Percentiles rank a stretch among this genome's conserved stretches.
phyloP scores from a whole-genome alignment of 2,329 filamentous ascomycete species.

The Stenocarpella maydis region DNA sequence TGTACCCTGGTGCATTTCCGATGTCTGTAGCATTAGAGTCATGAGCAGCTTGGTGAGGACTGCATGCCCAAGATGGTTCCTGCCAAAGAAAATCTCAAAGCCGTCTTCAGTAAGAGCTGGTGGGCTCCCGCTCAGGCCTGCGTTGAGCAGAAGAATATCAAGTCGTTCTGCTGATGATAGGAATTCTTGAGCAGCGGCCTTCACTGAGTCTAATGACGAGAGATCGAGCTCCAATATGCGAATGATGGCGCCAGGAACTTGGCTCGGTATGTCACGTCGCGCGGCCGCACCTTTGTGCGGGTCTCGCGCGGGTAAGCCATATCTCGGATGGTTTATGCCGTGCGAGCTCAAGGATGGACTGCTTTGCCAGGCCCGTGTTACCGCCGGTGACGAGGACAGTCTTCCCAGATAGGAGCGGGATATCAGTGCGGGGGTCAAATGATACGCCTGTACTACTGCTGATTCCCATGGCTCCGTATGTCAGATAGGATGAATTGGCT shows the following conservation, averaged over 20 bases:
- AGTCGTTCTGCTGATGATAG: conserved; percentile 6
- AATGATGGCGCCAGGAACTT: neutral
- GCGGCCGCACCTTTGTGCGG: conserved; percentile 45
- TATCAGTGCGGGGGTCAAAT: conserved; percentile 36
- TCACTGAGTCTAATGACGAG: conserved; percentile 3
- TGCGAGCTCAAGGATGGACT: conserved; percentile 6
- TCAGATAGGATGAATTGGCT: neutral
- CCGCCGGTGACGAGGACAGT: conserved; percentile 9
- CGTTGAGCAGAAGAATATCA: conserved; percentile 14
- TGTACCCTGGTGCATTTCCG: conserved; percentile 26
- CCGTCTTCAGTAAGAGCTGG: conserved; percentile 48
- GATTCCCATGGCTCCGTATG: neutral
- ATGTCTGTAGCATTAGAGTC: conserved; percentile 43
- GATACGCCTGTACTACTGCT: neutral
- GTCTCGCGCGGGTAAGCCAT: conserved; percentile 50
- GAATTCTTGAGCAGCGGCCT: neutral
- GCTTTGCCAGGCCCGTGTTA: conserved; percentile 9
- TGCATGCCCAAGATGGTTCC: conserved; percentile 59
- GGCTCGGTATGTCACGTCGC: conserved; percentile 38
- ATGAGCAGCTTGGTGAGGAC: conserved; percentile 51
- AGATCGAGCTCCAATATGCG: conserved; percentile 4
- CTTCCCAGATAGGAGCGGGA: conserved; percentile 1
- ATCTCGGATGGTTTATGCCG: conserved; percentile 1
- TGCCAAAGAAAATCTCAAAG: conserved; percentile 58
- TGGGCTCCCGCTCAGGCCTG: conserved; percentile 45